A percentile compares a stretch with the other conserved stretches of the same genome.
Conservation (phyloP, 176 grass and related monocot genomes). For the Cenchrus fungigraminus region DNA sequence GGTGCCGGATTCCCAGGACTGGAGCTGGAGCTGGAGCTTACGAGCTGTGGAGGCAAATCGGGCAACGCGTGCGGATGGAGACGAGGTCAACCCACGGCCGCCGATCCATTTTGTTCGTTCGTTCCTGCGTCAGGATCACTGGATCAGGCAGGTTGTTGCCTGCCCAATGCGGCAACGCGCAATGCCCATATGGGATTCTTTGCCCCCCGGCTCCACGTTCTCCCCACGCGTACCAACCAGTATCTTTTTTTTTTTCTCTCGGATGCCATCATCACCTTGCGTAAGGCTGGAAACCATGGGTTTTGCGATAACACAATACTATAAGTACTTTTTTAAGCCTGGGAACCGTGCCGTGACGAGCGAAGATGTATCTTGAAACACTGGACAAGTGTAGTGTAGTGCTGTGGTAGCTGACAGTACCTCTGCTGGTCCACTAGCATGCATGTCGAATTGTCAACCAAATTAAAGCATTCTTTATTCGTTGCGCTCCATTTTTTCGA, state of each 20-base stretch:
- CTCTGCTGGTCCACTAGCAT: neutral
- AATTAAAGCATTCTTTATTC: neutral
- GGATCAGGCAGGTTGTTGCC: neutral
- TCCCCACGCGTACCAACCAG: conserved; percentile 17
- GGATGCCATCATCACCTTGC: conserved; percentile 15
- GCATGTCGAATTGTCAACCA: neutral
- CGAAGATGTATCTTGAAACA: conserved; percentile 1
- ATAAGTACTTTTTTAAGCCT: neutral
- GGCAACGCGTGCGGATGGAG: conserved; percentile 27
- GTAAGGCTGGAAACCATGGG: conserved; percentile 17
- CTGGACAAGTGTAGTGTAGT: neutral
- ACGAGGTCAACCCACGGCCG: conserved; percentile 15
- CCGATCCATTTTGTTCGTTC: neutral
- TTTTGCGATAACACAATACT: neutral
- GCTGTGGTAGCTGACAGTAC: neutral
- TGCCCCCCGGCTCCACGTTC: conserved; percentile 33
- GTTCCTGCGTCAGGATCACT: neutral
- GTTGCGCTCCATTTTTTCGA: neutral
- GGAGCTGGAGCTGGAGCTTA: neutral
- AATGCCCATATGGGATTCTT: conserved; percentile 26
- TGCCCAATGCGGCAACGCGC: too few relatives aligned
- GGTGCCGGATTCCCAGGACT: neutral
- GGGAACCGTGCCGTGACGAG: neutral
- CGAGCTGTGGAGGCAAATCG: neutral
- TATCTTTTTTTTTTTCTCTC: neutral